Evolutionary conservation across 2,329 filamentous ascomycete species (phyloP).

Genomic region (Lachnellula cervina): DNA sequence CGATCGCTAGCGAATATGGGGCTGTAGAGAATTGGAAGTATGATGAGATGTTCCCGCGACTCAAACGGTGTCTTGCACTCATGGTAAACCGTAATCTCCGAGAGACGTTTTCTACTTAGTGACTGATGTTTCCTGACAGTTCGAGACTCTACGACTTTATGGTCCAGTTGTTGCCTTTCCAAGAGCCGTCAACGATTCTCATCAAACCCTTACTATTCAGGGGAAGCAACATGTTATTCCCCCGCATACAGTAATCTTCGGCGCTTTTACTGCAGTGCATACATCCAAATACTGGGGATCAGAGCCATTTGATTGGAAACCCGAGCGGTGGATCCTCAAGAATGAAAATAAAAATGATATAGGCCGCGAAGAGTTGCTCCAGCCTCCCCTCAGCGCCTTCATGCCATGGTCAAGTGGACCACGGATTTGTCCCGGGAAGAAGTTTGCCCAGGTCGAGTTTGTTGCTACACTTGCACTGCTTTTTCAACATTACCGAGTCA

Average conservation of each 20-base stretch:
- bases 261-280: constrained; percentile 25
- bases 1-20: constrained; percentile 22
- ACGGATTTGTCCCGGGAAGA: constrained; percentile 11
- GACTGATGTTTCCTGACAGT: constrained; percentile 4
- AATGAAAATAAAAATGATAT: background rate
- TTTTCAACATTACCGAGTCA: constrained; percentile 1
- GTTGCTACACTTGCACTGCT: constrained; percentile 10
- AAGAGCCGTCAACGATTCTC: constrained; percentile 34
- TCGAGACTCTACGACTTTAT: constrained; percentile 48
- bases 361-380: constrained; percentile 1
- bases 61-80: constrained; percentile 37
- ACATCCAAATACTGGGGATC: constrained; percentile 7
- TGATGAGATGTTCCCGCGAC: constrained; percentile 34
- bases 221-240: constrained; percentile 9
- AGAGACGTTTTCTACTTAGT: background rate
- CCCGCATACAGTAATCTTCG: constrained; percentile 28
- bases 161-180: constrained; percentile 51
- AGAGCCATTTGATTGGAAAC: constrained; percentile 5
- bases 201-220: constrained; percentile 8
- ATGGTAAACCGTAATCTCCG: constrained; percentile 25
- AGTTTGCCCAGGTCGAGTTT: constrained; percentile 14
- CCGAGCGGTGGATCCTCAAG: constrained; percentile 6
- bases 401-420: constrained; percentile 9
- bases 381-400: background rate
- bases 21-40: constrained; percentile 33